Conservation (phyloP, 2,329 filamentous ascomycete genomes). For the Colletotrichum sp. region DNA sequence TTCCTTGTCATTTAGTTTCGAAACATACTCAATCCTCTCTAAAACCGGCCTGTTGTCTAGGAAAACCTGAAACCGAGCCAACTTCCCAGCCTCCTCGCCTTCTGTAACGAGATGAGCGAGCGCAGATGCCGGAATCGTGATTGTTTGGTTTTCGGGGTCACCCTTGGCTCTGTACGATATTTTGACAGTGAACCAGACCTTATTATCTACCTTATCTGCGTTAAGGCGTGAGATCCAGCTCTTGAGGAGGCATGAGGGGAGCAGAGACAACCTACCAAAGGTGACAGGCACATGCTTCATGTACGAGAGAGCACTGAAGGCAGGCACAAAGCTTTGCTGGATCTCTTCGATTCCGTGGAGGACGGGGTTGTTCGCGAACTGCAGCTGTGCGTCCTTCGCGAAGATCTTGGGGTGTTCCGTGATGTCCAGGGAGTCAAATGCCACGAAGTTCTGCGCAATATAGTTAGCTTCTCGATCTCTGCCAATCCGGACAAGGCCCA, state of each 20-base stretch:
- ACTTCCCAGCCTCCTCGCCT: background rate
- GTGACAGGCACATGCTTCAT: background rate
- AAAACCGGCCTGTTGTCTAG: background rate
- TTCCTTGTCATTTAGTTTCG: background rate
- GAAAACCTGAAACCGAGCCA: background rate
- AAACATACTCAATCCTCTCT: background rate
- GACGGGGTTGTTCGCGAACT: background rate
- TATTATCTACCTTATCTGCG: background rate
- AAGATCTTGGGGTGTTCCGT: background rate
- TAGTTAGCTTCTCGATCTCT: too few species aligned
- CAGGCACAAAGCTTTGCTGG: background rate
- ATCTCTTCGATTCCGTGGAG: background rate
- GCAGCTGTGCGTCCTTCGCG: background rate
- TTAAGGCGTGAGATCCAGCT: background rate
- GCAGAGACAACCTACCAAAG: background rate
- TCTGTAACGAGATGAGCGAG: background rate
- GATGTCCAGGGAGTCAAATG: background rate
- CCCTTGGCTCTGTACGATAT: background rate
- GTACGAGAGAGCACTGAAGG: background rate
- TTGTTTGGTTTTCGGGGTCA: background rate
- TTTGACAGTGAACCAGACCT: background rate
- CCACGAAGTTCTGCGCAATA: background rate
- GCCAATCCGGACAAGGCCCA: too few species aligned
- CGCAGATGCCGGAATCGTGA: background rate
- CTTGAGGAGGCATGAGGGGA: fast-evolving